Base-by-base conservation (phyloP, 352 stramenopile species). In the Pythium volutum region DNA sequence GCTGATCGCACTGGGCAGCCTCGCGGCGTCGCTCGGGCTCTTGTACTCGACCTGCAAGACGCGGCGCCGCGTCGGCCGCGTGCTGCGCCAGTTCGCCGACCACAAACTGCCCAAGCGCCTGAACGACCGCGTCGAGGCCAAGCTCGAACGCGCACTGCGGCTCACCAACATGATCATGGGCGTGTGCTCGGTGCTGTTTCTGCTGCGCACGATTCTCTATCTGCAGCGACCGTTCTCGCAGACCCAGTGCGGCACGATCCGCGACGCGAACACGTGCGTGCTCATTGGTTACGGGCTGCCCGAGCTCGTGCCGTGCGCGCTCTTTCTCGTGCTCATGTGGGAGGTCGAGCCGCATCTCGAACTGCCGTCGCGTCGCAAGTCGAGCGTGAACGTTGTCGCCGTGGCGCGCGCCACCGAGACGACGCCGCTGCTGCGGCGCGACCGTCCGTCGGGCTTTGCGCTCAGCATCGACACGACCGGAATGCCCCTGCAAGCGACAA, bases 291-390 rank as follows among this genome's bases (percentile, higher is more conserved):
- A 93, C 45, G 75, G 69, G 5, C 66, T 95, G 0, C 81, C 83
- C 0, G 85, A 95, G 64, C 71, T 91, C 46, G 65, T 93, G 25
- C 83, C 85, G 0, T 88, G 79, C 56, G 64, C 69, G 42, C 66
- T 93, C n/a, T 95, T 95, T 57, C 62, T 95, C 1, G 66, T 89
- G 45, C 66, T 95, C n/a, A 93, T 95, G 85, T 91, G 81, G 81
- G 77, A 95, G 27, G 83, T 93, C 29, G 83, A 95, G 49, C 82
- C 85, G 14, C 75, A 82, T 39, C 62, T 91, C 31, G 75, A 87
- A 55, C 76, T 92, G 42, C 78, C 77, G 29, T 78, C 80, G 4
- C 62, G 79, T 3, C 62, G 79, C 22, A 81, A 75, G 33, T 74
- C 81, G 33, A 88, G 76, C 38, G 72, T 79, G 23, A 77, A 71